Evolutionary conservation across 2,329 filamentous ascomycete genomes (phyloP).

Genomic region (Penicillium occitanis): DNA sequence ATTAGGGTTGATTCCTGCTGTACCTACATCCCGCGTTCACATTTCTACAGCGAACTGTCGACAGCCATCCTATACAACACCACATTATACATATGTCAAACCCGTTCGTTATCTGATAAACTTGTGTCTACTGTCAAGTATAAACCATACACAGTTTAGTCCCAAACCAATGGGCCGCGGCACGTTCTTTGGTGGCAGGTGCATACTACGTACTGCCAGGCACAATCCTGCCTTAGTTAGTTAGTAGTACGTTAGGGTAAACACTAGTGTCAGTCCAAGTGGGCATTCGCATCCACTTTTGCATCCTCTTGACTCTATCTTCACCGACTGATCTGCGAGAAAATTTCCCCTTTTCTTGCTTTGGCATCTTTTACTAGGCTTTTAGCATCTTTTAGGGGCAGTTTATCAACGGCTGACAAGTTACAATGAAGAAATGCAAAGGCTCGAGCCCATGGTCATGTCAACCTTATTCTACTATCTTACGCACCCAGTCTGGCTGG

Average conservation of each 20-base stretch:
- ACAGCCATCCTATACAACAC: background rate
- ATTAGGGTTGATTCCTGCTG: background rate
- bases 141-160: background rate
- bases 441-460: background rate
- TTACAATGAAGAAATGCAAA: background rate
- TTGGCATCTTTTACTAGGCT: background rate
- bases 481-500: background rate
- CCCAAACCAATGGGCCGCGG: background rate
- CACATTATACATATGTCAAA: background rate
- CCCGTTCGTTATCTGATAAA: background rate
- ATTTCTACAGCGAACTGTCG: background rate
- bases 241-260: too few species aligned
- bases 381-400: background rate
- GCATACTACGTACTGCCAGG: background rate
- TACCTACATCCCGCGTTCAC: background rate
- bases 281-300: conserved; percentile 5
- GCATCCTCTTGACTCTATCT: background rate
- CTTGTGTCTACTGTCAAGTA: background rate
- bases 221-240: background rate
- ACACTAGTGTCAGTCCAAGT: background rate
- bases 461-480: background rate
- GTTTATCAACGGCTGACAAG: background rate
- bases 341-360: background rate
- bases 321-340: background rate
- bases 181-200: background rate